Evolutionary conservation across 805 yeast genomes (phyloP).

Genomic region (Schizosaccharomyces octosporus): DNA sequence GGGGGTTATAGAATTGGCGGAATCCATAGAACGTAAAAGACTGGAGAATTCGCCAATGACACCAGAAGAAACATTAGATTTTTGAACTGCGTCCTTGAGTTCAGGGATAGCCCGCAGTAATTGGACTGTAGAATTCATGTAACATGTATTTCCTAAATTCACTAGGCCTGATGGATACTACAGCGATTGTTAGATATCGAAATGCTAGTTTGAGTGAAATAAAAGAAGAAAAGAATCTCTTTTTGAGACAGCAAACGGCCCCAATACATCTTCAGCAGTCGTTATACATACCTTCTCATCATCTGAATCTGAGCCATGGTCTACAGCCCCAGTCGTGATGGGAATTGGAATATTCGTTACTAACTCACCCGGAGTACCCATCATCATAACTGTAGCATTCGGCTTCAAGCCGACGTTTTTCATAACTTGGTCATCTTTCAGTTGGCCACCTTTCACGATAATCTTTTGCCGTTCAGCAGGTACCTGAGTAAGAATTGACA

Average conservation of each 20-base stretch:
- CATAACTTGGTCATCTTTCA: slow-evolving; percentile 43
- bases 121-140: slow-evolving; percentile 47
- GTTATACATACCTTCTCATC: background rate
- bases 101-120: slow-evolving; percentile 26
- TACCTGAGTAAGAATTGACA: slow-evolving; percentile 50
- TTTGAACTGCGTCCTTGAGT: slow-evolving; percentile 21
- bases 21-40: background rate
- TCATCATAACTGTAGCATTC: slow-evolving; percentile 53
- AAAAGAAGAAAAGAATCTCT: too few relatives aligned
- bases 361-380: slow-evolving; percentile 68
- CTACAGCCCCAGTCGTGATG: background rate
- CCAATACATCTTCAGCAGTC: background rate
- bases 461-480: slow-evolving; percentile 82
- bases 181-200: too few relatives aligned
- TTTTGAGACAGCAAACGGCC: too few relatives aligned
- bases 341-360: slow-evolving; percentile 14
- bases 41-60: background rate
- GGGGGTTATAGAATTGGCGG: background rate
- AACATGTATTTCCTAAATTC: slow-evolving; percentile 58
- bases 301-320: background rate
- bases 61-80: background rate
- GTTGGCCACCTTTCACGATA: slow-evolving; percentile 68
- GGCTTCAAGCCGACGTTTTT: slow-evolving; percentile 30
- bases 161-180: slow-evolving; percentile 35
- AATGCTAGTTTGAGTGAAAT: too few relatives aligned